phyloP scores from a whole-genome alignment of 1,284 basidiomycete species.

The Somion occarium region DNA sequence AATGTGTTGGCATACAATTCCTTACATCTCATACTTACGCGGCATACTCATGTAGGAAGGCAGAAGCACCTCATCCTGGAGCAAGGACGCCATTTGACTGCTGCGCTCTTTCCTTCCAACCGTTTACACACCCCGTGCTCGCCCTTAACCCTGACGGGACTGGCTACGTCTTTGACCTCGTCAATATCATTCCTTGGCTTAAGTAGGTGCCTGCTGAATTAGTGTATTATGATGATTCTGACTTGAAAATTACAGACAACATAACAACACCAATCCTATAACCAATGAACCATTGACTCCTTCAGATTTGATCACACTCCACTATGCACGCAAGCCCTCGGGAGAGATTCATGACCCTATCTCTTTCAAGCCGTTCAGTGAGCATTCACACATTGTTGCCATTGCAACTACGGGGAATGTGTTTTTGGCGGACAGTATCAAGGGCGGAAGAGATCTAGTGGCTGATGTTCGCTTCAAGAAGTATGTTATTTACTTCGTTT shows the following conservation, averaged over 20 bases:
- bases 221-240: slow-evolving; percentile 7
- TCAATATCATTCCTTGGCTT: slow-evolving; percentile 91
- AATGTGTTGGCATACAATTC: background rate
- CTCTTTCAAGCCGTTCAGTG: slow-evolving; percentile 88
- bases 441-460: slow-evolving; percentile 82
- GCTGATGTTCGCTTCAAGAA: slow-evolving; percentile 84
- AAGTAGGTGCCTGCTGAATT: slow-evolving; percentile 62
- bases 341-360: slow-evolving; percentile 89
- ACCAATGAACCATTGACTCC: slow-evolving; percentile 80
- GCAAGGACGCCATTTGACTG: slow-evolving; percentile 82
- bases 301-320: slow-evolving; percentile 80
- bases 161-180: slow-evolving; percentile 78
- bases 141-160: slow-evolving; percentile 77
- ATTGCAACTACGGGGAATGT: slow-evolving; percentile 91
- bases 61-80: slow-evolving; percentile 55
- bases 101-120: slow-evolving; percentile 90
- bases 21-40: background rate
- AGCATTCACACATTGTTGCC: slow-evolving; percentile 89
- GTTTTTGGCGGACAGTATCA: slow-evolving; percentile 86
- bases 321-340: slow-evolving; percentile 79
- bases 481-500: slow-evolving; percentile 35
- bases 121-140: slow-evolving; percentile 87
- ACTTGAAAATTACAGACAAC: slow-evolving; percentile 42
- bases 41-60: slow-evolving; percentile 43
- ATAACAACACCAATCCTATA: slow-evolving; percentile 80